Conservation (phyloP, 1,284 basidiomycete species). For the Melanopsichium pennsylvanicum region DNA sequence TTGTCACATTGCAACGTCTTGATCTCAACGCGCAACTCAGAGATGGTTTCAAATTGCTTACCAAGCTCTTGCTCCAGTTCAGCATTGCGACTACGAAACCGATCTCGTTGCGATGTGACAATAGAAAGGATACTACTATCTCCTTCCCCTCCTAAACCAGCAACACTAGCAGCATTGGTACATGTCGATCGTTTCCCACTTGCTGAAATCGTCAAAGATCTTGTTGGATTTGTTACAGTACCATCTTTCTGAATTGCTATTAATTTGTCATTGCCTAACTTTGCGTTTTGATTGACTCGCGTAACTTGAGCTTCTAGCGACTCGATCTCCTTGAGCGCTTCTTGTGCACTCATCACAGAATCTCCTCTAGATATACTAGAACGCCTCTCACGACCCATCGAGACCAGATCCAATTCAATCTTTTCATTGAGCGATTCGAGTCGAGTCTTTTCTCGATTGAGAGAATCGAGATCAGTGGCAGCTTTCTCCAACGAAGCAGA, state of each 20-base stretch:
- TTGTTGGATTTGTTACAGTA: slow-evolving; percentile 3
- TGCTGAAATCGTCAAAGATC: slow-evolving; percentile 1
- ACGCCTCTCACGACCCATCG: slow-evolving; percentile 12
- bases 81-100: slow-evolving; percentile 92
- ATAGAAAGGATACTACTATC: slow-evolving; percentile 69
- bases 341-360: slow-evolving; percentile 27
- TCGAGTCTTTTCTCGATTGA: slow-evolving; percentile 77
- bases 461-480: slow-evolving; percentile 72
- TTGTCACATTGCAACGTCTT: slow-evolving; percentile 60
- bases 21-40: slow-evolving; percentile 70
- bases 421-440: slow-evolving; percentile 83
- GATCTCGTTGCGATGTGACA: slow-evolving; percentile 92
- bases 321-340: slow-evolving; percentile 35
- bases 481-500: slow-evolving; percentile 51
- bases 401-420: slow-evolving; percentile 85
- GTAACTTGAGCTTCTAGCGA: slow-evolving; percentile 31
- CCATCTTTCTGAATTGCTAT: slow-evolving; percentile 1
- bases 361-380: slow-evolving; percentile 1
- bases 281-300: background rate
- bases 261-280: background rate
- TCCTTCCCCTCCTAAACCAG: too few relatives aligned
- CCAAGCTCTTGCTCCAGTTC: slow-evolving; percentile 97
- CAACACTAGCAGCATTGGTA: background rate
- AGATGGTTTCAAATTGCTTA: slow-evolving; percentile 90
- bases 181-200: slow-evolving; percentile 12